Base-by-base conservation (phyloP, 495 filamentous ascomycete genomes). In the Talaromyces ruber region DNA sequence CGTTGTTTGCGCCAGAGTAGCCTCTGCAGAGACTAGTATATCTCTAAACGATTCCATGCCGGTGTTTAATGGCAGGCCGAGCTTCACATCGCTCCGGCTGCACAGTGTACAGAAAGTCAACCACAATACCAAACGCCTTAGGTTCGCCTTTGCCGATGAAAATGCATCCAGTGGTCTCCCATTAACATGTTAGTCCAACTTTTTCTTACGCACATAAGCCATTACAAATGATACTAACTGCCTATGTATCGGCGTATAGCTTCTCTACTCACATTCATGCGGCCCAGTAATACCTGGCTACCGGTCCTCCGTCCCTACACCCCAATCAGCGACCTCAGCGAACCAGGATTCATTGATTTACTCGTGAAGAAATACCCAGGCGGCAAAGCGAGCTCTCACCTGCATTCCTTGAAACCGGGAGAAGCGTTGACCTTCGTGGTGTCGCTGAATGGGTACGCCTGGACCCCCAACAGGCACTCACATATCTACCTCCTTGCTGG, bases 301-400 rank as follows among this genome's bases (percentile, higher is more conserved):
- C 84, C 84, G 4, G 80, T 81, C 8, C 58, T 84, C 21, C 74
- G 84, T 14, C 84, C 83, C 2, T 88, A 88, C 61, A 87, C 84
- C 0, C 85, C 84, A 0, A 78, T 85, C 62, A 85, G 75, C 65
- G 67, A 75, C 25, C 68, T 81, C 16, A 73, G 84, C 86, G 74
- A 82, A 64, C 72, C 76, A 4, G 84, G 84, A 32, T 75, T 69
- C 63, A 61, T 88, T 34, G 83, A 85, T 56, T 65, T 89, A 2
- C 76, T 87, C 60, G 79, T 89, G 4, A 89, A 88, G 68, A 74
- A 77, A 56, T 89, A 89, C 68, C n/a, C 85, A 5, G 71, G 81
- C 57, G 86, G 86, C 59, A 84, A 82, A 72, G 79, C 80, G 62
- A 86, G 82, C 70, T 74, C 72, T 0, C 78, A 88, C 63, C 64